These are phyloP conservation scores for Mycena sanguinolenta DNA, from an alignment of 768 basidiomycete species.

Conservation along the genomic window DNA sequence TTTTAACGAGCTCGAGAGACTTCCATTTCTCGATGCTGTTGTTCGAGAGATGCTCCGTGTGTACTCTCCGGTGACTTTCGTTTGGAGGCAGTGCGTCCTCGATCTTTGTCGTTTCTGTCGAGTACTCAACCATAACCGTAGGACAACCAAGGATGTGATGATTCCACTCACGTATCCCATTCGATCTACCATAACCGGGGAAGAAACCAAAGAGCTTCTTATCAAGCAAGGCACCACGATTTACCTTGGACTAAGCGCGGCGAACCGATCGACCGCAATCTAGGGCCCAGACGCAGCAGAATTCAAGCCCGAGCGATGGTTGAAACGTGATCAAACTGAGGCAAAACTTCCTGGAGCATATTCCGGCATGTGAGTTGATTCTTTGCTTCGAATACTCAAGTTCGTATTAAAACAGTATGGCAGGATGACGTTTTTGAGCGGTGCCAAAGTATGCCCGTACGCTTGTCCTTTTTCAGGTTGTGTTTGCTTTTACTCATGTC, in stretches of 20 bases:
- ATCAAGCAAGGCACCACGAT: conserved; percentile 55
- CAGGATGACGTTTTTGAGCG: conserved; percentile 62
- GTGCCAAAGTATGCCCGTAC: conserved; percentile 61
- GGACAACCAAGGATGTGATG: conserved; percentile 49
- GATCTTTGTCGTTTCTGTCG: neutral
- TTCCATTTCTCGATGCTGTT: conserved; percentile 55
- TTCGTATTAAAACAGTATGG: conserved; percentile 23
- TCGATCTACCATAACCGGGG: conserved; percentile 41
- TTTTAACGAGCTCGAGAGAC: conserved; percentile 53
- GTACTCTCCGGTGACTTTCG: conserved; percentile 43
- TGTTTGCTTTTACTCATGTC: conserved; percentile 1
- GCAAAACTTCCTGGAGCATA: conserved; percentile 37
- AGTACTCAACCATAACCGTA: conserved; percentile 22
- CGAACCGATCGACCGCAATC: conserved; percentile 54
- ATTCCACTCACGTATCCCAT: conserved; percentile 52
- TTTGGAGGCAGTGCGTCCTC: conserved; percentile 48
- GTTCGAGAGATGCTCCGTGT: conserved; percentile 53
- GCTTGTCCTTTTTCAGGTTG: conserved; percentile 38
- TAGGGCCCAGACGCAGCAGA: conserved; percentile 64
- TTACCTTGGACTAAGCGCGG: conserved; percentile 45
- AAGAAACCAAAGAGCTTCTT: conserved; percentile 46
- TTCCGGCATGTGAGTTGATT: conserved; percentile 12
- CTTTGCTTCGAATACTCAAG: conserved; percentile 58
- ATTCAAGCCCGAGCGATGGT: conserved; percentile 67
- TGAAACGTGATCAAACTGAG: conserved; percentile 42